Base-by-base conservation (phyloP, 1,284 basidiomycete species). In the Earliella scabrosa region DNA sequence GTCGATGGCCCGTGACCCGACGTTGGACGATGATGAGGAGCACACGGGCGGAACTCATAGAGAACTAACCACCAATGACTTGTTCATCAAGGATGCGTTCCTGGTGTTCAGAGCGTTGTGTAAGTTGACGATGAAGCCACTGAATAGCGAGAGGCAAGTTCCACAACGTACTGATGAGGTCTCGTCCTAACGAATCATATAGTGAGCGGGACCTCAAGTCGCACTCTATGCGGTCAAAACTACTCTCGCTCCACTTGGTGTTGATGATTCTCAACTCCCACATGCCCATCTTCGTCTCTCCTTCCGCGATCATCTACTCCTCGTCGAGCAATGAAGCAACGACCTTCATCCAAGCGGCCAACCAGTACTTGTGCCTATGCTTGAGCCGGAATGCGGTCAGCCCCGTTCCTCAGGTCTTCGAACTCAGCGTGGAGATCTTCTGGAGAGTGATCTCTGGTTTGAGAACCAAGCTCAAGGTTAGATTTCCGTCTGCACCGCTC, bases 381-480 rank as follows among this genome's bases (percentile, higher is more conserved):
- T 76, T 99, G 65, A 97, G 94, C 66, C 85, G 97, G 47, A 99
- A 99, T 71, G 97, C 97, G 45, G 92, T 98, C 60, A 96, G 93
- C 70, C 88, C 95, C 8, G 93, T 99, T 20, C 90, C 91, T 18
- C 96, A 97, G 73, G 96, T 99, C 20, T 99, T 99, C 72, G 98
- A 99, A 71, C 87, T 97, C 50, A 94, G 93, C 67, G 96, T 98
- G 52, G 97, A 99, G 76, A 98, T 99, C 64, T 99, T 99, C 74
- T 99, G 97, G 95, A 87, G 93, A 64, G 92, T 98, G 44, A 75
- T 99, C 21, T 86, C 90, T 48, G 93, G 93, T 5, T 90, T 99
- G 88, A 85, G 97, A 29, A 95, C 94, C 27, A 97, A 95, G 76
- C 83, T 99, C 60, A 99, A 99, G 86, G 93, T 88, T 52, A 39